Percentiles rank a stretch among this genome's conserved stretches.
Conservation (phyloP, 352 stramenopile genomes). For the Pythium periplocum region DNA sequence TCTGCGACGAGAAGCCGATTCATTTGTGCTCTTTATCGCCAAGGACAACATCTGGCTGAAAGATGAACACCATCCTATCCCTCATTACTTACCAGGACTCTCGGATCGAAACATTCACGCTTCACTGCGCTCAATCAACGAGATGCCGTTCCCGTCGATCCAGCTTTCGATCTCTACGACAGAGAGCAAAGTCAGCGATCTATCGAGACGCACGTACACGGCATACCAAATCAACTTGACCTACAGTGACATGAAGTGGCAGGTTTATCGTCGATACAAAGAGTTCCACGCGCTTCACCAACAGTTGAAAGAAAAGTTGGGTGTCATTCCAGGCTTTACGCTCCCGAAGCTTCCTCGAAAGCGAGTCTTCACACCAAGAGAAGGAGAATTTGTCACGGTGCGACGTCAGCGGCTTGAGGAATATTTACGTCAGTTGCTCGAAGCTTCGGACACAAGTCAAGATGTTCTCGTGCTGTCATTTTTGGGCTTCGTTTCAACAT, state of each 20-base stretch:
- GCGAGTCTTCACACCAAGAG: slow-evolving; percentile 56
- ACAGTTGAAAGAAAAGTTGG: slow-evolving; percentile 69
- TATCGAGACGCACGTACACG: slow-evolving; percentile 67
- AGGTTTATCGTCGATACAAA: slow-evolving; percentile 60
- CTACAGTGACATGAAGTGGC: slow-evolving; percentile 70
- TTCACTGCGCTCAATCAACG: too few relatives aligned
- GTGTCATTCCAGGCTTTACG: slow-evolving; percentile 4
- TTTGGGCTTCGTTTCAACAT: slow-evolving; percentile 64
- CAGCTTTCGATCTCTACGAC: slow-evolving; percentile 52
- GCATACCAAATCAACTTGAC: slow-evolving; percentile 63
- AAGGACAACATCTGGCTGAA: slow-evolving; percentile 40
- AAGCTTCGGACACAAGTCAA: slow-evolving; percentile 34
- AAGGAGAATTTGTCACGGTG: slow-evolving; percentile 57
- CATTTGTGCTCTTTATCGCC: slow-evolving; percentile 40
- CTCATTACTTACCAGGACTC: slow-evolving; percentile 25
- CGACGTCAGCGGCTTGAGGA: slow-evolving; percentile 59
- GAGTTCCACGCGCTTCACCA: slow-evolving; percentile 50
- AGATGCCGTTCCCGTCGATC: slow-evolving; percentile 60
- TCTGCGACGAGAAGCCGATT: slow-evolving; percentile 32
- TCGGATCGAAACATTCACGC: too few relatives aligned
- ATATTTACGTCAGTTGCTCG: slow-evolving; percentile 53
- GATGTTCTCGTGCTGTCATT: slow-evolving; percentile 77
- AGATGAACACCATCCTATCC: slow-evolving; percentile 41
- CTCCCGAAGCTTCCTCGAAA: slow-evolving; percentile 55
- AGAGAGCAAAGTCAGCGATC: slow-evolving; percentile 76